Conservation (phyloP, 2,329 filamentous ascomycete genomes). For the Dryadomyces sulphureus region DNA sequence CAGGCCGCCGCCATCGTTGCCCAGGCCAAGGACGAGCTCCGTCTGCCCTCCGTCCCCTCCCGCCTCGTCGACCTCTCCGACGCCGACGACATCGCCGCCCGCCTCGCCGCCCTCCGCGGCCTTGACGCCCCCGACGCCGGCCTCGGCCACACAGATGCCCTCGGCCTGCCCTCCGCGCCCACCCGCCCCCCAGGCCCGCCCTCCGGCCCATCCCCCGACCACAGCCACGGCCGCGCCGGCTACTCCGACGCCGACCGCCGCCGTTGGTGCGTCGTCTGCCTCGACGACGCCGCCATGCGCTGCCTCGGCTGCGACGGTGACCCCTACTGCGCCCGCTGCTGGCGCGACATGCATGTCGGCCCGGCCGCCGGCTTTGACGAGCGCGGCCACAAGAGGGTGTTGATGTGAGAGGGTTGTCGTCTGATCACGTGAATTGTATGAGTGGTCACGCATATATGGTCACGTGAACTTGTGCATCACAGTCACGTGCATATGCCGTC, state of each 20-base stretch:
- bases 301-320: constrained; percentile 60
- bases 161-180: constrained; percentile 34
- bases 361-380: constrained; percentile 57
- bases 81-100: constrained; percentile 32
- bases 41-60: constrained; percentile 32
- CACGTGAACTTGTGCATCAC: too few species aligned
- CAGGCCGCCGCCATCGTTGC: too few species aligned
- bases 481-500: too few species aligned
- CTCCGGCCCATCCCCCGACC: neutral
- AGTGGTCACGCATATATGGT: too few species aligned
- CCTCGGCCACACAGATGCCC: constrained; percentile 17
- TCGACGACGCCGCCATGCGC: constrained; percentile 58
- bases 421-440: too few species aligned
- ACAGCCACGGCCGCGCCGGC: constrained; percentile 20
- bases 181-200: constrained; percentile 29
- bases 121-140: constrained; percentile 12
- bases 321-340: constrained; percentile 64
- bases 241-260: constrained; percentile 58
- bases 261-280: constrained; percentile 71
- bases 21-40: constrained; percentile 30
- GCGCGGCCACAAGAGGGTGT: constrained; percentile 50
- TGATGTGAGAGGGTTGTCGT: too few species aligned
- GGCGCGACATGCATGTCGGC: constrained; percentile 66
- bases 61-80: constrained; percentile 21
- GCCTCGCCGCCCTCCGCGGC: constrained; percentile 35